Evolutionary conservation across 805 yeast genomes (phyloP).

Genomic region (Metschnikowia shivogae): DNA sequence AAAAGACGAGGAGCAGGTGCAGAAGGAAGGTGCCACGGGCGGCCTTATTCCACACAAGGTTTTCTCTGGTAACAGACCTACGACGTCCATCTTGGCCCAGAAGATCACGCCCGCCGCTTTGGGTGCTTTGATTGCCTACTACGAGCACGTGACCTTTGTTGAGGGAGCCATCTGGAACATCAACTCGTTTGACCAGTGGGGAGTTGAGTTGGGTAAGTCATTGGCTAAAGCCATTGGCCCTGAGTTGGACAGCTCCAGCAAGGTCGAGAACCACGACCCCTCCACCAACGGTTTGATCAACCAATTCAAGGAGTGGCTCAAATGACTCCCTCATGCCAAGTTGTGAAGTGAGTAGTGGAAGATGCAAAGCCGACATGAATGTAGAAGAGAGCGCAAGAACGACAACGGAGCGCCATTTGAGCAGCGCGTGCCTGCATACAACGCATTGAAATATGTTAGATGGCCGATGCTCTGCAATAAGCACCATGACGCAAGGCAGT

Average conservation of each 20-base stretch:
- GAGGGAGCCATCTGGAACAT: slow-evolving; percentile 99
- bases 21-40: slow-evolving; percentile 85
- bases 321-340: slow-evolving; percentile 13
- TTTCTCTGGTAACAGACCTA: slow-evolving; percentile 98
- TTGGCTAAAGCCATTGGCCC: slow-evolving; percentile 93
- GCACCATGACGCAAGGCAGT: background rate
- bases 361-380: background rate
- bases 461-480: background rate
- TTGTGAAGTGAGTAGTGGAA: too few relatives aligned
- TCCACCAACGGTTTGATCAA: slow-evolving; percentile 92
- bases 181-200: slow-evolving; percentile 99
- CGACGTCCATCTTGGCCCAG: slow-evolving; percentile 94
- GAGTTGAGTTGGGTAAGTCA: slow-evolving; percentile 98
- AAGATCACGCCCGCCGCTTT: slow-evolving; percentile 94
- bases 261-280: slow-evolving; percentile 71
- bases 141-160: slow-evolving; percentile 94
- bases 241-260: slow-evolving; percentile 65
- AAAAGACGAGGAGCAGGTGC: slow-evolving; percentile 77
- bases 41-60: slow-evolving; percentile 90
- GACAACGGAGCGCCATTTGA: too few relatives aligned
- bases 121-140: slow-evolving; percentile 95
- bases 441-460: background rate
- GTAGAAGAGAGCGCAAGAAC: too few relatives aligned
- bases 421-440: slow-evolving; percentile 1
- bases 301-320: slow-evolving; percentile 85